Conservation (phyloP, 495 filamentous ascomycete species). For the Aspergillus cavernicola region DNA sequence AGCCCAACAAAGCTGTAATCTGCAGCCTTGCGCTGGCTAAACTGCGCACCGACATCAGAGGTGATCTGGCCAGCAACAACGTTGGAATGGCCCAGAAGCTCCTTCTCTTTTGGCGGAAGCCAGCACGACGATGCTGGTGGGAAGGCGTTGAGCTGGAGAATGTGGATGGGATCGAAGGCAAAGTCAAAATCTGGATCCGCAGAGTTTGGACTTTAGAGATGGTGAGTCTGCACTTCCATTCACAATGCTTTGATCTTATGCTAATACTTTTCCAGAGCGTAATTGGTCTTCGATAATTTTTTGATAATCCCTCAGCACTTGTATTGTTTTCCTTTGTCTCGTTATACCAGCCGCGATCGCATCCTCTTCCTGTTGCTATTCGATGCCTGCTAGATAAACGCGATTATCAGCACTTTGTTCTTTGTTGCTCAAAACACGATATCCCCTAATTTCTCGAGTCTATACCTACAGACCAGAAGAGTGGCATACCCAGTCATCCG, state of each 20-base stretch:
- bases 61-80: constrained; percentile 71
- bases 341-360: constrained; percentile 12
- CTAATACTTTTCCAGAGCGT: constrained; percentile 60
- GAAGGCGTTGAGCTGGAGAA: constrained; percentile 90
- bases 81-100: constrained; percentile 99
- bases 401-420: constrained; percentile 11
- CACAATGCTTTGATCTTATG: neutral
- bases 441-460: constrained; percentile 19
- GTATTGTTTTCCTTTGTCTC: constrained; percentile 12
- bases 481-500: constrained; percentile 15
- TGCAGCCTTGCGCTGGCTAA: constrained; percentile 92
- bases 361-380: constrained; percentile 1
- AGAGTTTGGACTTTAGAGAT: constrained; percentile 99
- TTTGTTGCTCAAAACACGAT: constrained; percentile 21
- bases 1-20: constrained; percentile 97
- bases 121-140: constrained; percentile 97
- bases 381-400: constrained; percentile 16
- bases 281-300: constrained; percentile 72
- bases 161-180: constrained; percentile 88
- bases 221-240: constrained; percentile 44
- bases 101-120: constrained; percentile 96
- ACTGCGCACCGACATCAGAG: constrained; percentile 84
- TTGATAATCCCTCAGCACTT: neutral
- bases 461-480: constrained; percentile 16
- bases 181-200: constrained; percentile 95